Percentiles rank a stretch among this genome's conserved stretches.
Conservation (phyloP, 495 filamentous ascomycete genomes). For the Geopyxis carbonaria region DNA sequence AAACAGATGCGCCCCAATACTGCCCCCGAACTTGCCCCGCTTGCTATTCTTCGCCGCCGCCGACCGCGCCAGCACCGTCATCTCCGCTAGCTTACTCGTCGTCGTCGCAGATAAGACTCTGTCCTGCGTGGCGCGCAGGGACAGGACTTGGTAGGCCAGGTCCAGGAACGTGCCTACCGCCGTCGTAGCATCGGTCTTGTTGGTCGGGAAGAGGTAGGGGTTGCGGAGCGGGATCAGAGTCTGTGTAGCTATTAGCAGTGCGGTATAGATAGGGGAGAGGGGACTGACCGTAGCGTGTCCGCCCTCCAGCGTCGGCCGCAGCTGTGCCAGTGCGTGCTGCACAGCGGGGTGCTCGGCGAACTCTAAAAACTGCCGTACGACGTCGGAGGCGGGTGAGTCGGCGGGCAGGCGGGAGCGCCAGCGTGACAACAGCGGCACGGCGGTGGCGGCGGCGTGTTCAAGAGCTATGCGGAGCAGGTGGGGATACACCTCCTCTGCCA, state of each 20-base stretch:
- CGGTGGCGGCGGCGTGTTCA: too few species aligned
- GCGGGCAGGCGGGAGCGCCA: too few species aligned
- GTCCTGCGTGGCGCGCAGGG: constrained; percentile 9
- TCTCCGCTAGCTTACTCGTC: constrained; percentile 10
- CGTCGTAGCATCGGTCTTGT: too few species aligned
- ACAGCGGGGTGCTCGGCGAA: constrained; percentile 1
- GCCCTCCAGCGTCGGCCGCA: constrained; percentile 15
- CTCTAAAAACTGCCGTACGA: neutral
- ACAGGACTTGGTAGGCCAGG: constrained; percentile 8
- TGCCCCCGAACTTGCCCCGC: constrained; percentile 5
- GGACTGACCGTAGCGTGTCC: constrained; percentile 36
- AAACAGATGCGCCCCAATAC: constrained; percentile 15
- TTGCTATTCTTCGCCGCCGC: constrained; percentile 3
- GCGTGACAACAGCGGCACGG: too few species aligned
- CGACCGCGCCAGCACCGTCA: constrained; percentile 21
- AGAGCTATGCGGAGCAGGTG: neutral
- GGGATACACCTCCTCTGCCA: neutral
- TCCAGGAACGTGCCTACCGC: too few species aligned
- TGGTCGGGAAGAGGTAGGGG: constrained; percentile 31
- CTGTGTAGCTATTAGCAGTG: too few species aligned
- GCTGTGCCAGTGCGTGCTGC: too few species aligned
- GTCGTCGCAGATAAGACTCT: constrained; percentile 15
- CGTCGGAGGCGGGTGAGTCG: too few species aligned
- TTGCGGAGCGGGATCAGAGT: constrained; percentile 50
- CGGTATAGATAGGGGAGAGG: too few species aligned